Evolutionary conservation across 2,329 filamentous ascomycete species (phyloP).

Genomic region (Lachnellula cervina): DNA sequence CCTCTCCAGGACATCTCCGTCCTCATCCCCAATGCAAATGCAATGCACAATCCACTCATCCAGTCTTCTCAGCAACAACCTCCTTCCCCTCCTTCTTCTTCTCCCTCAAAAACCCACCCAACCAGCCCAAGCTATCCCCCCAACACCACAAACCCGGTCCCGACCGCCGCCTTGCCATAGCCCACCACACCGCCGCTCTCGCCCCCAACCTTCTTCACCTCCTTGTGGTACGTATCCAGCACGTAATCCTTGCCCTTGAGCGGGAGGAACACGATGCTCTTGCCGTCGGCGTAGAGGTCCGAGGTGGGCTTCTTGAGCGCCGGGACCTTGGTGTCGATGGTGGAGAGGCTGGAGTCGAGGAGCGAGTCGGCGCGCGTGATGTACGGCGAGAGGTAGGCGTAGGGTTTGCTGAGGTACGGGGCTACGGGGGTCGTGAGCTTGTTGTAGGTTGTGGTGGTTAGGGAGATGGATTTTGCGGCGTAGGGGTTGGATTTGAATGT

Average conservation of each 20-base stretch:
- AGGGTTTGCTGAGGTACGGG: conserved; percentile 73
- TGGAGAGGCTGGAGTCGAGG: conserved; percentile 65
- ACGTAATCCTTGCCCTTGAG: conserved; percentile 60
- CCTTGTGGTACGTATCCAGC: conserved; percentile 49
- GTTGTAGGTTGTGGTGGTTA: conserved; percentile 12
- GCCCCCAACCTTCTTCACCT: conserved; percentile 60
- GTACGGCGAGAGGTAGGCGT: conserved; percentile 79
- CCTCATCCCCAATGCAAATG: neutral
- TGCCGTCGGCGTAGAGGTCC: conserved; percentile 62
- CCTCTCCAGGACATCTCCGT: too few species aligned
- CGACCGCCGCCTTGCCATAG: conserved; percentile 64
- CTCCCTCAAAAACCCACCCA: conserved; percentile 52
- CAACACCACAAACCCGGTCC: conserved; percentile 62
- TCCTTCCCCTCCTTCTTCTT: conserved; percentile 61
- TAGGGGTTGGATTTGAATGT: conserved; percentile 78
- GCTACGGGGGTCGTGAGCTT: conserved; percentile 69
- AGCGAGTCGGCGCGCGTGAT: conserved; percentile 75
- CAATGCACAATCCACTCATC: neutral
- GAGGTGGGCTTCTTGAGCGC: conserved; percentile 70
- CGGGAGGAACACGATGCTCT: conserved; percentile 57
- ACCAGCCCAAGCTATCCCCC: conserved; percentile 58
- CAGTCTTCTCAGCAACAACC: conserved; percentile 42
- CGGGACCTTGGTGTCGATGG: conserved; percentile 67
- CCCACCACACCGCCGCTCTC: conserved; percentile 53
- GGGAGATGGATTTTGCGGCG: conserved; percentile 70